These are phyloP conservation scores for Lactuca saligna DNA, from an alignment of 129 eudicot genomes.

Conservation along the genomic window DNA sequence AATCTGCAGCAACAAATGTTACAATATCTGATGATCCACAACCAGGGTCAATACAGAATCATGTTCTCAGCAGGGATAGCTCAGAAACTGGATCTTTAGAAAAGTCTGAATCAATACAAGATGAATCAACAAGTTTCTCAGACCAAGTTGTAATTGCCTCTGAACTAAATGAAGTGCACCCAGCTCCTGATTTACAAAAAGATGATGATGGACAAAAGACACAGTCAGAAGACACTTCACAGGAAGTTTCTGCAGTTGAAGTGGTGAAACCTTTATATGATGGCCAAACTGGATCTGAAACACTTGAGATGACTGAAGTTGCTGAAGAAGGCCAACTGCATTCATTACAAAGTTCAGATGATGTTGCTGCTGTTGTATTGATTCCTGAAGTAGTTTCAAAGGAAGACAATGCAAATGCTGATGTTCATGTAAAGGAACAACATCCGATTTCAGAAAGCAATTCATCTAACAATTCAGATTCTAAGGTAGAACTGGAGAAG, in stretches of 20 bases:
- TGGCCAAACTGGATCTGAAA: constrained; percentile 26
- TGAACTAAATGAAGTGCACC: constrained; percentile 27
- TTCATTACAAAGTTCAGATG: constrained; percentile 31
- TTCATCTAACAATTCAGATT: constrained; percentile 27
- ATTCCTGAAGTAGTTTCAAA: constrained; percentile 38
- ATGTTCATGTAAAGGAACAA: constrained; percentile 30
- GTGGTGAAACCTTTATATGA: constrained; percentile 30
- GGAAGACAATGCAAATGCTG: constrained; percentile 35
- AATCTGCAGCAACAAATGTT: constrained; percentile 14
- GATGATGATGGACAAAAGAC: constrained; percentile 30
- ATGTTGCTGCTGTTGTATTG: constrained; percentile 32
- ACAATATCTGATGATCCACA: constrained; percentile 10
- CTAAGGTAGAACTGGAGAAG: constrained; percentile 63
- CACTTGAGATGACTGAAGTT: constrained; percentile 31
- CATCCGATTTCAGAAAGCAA: constrained; percentile 29
- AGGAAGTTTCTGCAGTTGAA: constrained; percentile 41
- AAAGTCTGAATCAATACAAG: constrained; percentile 34
- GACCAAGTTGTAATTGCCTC: constrained; percentile 32
- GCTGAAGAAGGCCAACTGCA: constrained; percentile 37
- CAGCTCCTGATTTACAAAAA: constrained; percentile 25
- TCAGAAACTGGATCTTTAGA: constrained; percentile 31
- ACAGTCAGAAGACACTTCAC: constrained; percentile 31
- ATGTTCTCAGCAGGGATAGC: constrained; percentile 22
- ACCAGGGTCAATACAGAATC: constrained; percentile 25
- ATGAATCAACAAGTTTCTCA: constrained; percentile 26